These are phyloP conservation scores for Prunus mongolica DNA, from an alignment of 306 rosid species.

Conservation along the genomic window DNA sequence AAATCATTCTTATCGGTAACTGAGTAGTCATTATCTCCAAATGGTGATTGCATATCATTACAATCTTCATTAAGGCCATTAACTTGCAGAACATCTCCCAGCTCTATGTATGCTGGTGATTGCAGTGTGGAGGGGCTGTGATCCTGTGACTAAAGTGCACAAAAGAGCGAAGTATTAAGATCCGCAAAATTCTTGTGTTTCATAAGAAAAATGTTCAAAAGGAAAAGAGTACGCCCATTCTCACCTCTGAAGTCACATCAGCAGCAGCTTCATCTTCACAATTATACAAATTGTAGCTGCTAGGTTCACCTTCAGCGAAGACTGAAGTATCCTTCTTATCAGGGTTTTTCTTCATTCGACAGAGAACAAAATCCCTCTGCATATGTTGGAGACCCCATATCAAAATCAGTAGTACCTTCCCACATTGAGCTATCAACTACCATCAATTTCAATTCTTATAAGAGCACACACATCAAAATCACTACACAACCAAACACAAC, in stretches of 20 bases:
- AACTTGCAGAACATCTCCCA: constrained; percentile 13
- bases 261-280: constrained; percentile 1
- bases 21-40: neutral
- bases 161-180: neutral
- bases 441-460: too few species aligned
- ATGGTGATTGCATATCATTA: neutral
- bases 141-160: neutral
- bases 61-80: neutral
- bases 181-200: neutral
- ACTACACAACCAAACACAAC: neutral
- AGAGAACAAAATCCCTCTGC: constrained; percentile 49
- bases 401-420: too few species aligned
- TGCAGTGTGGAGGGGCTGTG: neutral
- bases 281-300: constrained; percentile 9
- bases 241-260: constrained; percentile 18
- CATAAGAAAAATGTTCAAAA: neutral
- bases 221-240: constrained; percentile 11
- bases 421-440: too few species aligned
- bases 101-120: neutral
- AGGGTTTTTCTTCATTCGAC: constrained; percentile 33
- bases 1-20: neutral
- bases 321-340: constrained; percentile 14
- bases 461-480: neutral
- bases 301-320: constrained; percentile 27
- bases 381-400: constrained; percentile 11